phyloP scores from a whole-genome alignment of 148 eudicot species.

The Vaccinium macrocarpon region DNA sequence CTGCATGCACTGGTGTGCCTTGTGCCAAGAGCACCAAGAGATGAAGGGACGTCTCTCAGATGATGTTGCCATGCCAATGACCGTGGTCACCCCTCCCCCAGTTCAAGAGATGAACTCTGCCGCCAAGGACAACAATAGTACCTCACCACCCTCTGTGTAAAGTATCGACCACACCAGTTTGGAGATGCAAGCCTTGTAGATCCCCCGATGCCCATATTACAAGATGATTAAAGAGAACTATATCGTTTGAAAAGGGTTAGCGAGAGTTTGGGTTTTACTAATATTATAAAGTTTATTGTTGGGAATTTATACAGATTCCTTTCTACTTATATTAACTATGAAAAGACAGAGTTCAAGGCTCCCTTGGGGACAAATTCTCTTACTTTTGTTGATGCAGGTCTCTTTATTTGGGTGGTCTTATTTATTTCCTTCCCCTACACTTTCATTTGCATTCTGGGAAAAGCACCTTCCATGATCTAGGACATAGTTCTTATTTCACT shows the following conservation, averaged over 20 bases:
- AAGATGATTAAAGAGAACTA: not conserved
- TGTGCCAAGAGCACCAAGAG: conserved; percentile 97
- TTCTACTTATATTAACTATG: not conserved
- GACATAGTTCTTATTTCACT: too few species aligned
- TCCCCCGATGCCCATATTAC: not conserved
- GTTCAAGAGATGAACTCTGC: conserved; percentile 70
- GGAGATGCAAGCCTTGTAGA: conserved; percentile 77
- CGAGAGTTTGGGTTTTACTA: not conserved
- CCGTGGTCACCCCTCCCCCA: conserved; percentile 76
- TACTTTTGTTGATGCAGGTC: not conserved
- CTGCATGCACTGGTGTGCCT: conserved; percentile 95
- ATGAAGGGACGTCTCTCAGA: conserved; percentile 80
- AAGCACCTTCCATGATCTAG: too few species aligned
- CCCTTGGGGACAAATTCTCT: not conserved
- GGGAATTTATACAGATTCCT: not conserved
- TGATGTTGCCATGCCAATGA: conserved; percentile 39
- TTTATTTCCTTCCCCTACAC: too few species aligned
- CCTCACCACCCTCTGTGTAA: conserved; percentile 42
- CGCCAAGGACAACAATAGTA: conserved; percentile 20
- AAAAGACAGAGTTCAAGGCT: not conserved
- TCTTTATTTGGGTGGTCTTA: too few species aligned
- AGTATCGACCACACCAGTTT: conserved; percentile 37
- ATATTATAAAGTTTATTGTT: not conserved
- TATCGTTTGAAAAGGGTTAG: not conserved
- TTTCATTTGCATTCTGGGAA: too few species aligned